phyloP scores from a whole-genome alignment of 495 filamentous ascomycete species.

The Talaromyces adpressus region DNA sequence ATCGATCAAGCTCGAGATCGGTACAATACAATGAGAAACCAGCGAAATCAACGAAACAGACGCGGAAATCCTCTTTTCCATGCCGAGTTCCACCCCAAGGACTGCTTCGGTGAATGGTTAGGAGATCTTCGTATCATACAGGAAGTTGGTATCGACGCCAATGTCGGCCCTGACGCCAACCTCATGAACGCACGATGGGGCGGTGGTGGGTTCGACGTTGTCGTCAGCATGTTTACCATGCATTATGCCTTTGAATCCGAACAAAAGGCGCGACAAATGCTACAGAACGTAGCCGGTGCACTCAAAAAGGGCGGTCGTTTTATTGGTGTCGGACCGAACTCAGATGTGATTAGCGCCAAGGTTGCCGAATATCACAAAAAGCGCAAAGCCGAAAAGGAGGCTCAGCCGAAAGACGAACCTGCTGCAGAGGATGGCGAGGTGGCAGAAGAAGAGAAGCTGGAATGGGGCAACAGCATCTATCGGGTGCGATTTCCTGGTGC shows the following conservation, averaged over 20 bases:
- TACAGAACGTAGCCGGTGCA: conserved; percentile 81
- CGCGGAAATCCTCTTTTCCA: conserved; percentile 64
- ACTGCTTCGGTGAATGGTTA: conserved; percentile 80
- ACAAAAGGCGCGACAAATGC: conserved; percentile 80
- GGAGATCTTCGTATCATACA: conserved; percentile 69
- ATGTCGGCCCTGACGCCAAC: conserved; percentile 51
- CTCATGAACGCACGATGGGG: conserved; percentile 52
- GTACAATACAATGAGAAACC: conserved; percentile 66
- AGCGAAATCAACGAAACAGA: conserved; percentile 45
- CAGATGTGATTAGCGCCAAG: conserved; percentile 67
- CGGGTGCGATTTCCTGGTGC: conserved; percentile 75
- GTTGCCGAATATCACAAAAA: conserved; percentile 60
- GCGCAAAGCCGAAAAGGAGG: conserved; percentile 31
- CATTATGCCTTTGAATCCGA: conserved; percentile 97
- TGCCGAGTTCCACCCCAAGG: conserved; percentile 76
- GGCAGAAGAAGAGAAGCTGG: conserved; percentile 42
- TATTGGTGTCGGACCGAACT: conserved; percentile 88
- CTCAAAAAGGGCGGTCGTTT: conserved; percentile 92
- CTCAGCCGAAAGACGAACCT: conserved; percentile 15
- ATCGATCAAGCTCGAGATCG: conserved; percentile 84
- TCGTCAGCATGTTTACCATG: conserved; percentile 99
- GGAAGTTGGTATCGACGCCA: conserved; percentile 75
- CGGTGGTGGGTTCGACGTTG: conserved; percentile 85
- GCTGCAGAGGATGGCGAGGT: conserved; percentile 43
- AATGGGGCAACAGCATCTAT: conserved; percentile 94